Evolutionary conservation across 1,284 basidiomycete genomes (phyloP).

Genomic region (Uromyces viciae-fabae): DNA sequence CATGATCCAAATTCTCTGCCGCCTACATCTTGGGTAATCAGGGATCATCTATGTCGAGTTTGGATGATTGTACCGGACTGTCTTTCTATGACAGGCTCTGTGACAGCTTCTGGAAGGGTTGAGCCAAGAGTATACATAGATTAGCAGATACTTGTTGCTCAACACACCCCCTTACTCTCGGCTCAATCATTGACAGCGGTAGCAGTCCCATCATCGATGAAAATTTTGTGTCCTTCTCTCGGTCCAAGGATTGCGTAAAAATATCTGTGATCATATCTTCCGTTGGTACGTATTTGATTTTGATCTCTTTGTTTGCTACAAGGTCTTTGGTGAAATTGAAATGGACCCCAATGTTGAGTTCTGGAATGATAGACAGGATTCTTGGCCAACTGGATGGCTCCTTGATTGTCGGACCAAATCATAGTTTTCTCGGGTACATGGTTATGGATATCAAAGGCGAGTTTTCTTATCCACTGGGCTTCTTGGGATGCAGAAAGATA

Average conservation of each 20-base stretch:
- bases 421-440: background rate
- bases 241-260: constrained; percentile 5
- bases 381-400: constrained; percentile 17
- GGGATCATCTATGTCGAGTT: background rate
- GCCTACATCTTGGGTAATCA: background rate
- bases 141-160: background rate
- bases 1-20: background rate
- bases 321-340: constrained; percentile 15
- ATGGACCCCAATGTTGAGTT: constrained; percentile 27
- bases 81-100: background rate
- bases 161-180: constrained; percentile 8
- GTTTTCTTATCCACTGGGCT: background rate
- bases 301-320: constrained; percentile 23
- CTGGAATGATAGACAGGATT: constrained; percentile 37
- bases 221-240: constrained; percentile 4
- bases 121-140: background rate
- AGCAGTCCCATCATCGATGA: constrained; percentile 6
- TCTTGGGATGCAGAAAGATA: constrained; percentile 10
- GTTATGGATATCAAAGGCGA: background rate
- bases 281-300: background rate
- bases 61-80: background rate
- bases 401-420: constrained; percentile 19
- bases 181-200: background rate
- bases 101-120: background rate
- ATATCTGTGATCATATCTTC: constrained; percentile 6